These are phyloP conservation scores for Volvox reticuliferus DNA, from an alignment of 139 green algal species.

Conservation along the genomic window DNA sequence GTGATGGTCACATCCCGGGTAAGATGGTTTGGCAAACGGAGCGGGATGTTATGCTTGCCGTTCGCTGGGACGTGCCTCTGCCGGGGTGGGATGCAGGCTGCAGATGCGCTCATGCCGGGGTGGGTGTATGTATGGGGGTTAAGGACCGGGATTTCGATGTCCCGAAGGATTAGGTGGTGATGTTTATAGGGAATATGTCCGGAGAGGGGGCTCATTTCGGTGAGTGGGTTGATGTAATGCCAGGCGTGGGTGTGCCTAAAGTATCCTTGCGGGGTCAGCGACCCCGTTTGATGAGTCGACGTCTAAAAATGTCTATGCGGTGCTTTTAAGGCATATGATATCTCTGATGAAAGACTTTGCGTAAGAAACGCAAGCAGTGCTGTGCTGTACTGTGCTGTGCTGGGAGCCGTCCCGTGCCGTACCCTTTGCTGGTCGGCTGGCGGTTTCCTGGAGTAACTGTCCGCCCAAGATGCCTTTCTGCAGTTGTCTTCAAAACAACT, in stretches of 20 bases:
- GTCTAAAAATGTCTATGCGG: slow-evolving; percentile 19
- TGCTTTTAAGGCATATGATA: slow-evolving; percentile 20
- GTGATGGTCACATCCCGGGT: neutral
- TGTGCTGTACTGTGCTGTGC: neutral
- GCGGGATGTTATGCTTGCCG: neutral
- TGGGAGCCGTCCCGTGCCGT: neutral
- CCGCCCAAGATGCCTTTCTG: neutral
- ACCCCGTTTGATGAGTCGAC: slow-evolving; percentile 27
- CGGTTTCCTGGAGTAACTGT: too few relatives aligned
- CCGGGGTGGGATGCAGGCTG: slow-evolving; percentile 7
- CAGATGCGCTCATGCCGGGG: neutral
- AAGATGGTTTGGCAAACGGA: neutral
- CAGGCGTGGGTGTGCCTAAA: neutral
- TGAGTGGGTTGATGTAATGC: neutral
- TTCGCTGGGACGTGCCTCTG: neutral
- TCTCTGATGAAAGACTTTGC: neutral
- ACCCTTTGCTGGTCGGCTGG: neutral
- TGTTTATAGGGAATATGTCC: neutral
- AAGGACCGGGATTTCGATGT: too few relatives aligned
- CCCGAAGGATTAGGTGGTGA: too few relatives aligned
- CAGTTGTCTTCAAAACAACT: neutral
- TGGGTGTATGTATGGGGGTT: too few relatives aligned
- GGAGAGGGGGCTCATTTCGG: neutral
- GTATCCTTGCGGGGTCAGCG: neutral
- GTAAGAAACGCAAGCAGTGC: slow-evolving; percentile 18